Percentiles rank a stretch among this genome's conserved stretches.
phyloP scores from a whole-genome alignment of 2,329 filamentous ascomycete species.

The Arthrobotrys pseudoclavata region DNA sequence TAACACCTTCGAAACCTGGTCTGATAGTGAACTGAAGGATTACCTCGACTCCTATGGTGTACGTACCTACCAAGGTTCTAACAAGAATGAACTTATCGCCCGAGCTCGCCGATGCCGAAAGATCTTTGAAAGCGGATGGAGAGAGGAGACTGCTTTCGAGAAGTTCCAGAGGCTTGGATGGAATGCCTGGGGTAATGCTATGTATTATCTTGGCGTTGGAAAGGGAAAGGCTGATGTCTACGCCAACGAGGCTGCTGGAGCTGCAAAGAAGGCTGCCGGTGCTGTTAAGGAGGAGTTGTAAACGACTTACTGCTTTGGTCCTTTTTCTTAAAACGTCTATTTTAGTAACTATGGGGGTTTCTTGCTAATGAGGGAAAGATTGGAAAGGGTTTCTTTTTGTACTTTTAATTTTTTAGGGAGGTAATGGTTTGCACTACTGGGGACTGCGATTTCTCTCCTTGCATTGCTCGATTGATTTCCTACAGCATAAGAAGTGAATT shows the following conservation, averaged over 20 bases:
- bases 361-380: background rate
- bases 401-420: constrained; percentile 5
- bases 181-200: constrained; percentile 40
- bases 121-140: constrained; percentile 82
- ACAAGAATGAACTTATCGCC: constrained; percentile 77
- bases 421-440: constrained; percentile 6
- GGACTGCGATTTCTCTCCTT: background rate
- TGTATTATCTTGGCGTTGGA: constrained; percentile 53
- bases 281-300: constrained; percentile 54
- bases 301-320: background rate
- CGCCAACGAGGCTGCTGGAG: constrained; percentile 29
- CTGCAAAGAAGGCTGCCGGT: constrained; percentile 35
- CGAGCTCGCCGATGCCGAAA: constrained; percentile 79
- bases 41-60: constrained; percentile 86
- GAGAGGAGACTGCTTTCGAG: constrained; percentile 71
- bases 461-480: constrained; percentile 19
- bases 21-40: constrained; percentile 78
- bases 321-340: background rate
- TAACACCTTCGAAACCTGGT: constrained; percentile 79
- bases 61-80: constrained; percentile 76
- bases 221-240: constrained; percentile 53
- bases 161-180: constrained; percentile 68
- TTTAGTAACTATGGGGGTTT: background rate
- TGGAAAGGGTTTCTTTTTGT: constrained; percentile 16
- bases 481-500: background rate